phyloP scores from a whole-genome alignment of 2,329 filamentous ascomycete species.

The Stachybotrys elegans region DNA sequence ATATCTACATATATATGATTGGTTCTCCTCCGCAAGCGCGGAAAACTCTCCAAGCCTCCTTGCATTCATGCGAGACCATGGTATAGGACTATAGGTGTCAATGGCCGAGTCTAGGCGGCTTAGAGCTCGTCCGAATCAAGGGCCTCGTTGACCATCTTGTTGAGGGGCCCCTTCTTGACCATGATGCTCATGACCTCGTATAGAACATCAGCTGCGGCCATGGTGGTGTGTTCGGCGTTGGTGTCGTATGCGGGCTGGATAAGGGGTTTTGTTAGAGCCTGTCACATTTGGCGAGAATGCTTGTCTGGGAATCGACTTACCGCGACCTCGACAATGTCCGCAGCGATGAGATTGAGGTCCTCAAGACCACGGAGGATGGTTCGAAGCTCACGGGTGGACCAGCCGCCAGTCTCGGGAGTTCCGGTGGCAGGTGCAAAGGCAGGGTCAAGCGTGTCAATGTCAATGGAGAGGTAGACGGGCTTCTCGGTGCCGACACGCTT shows the following conservation, averaged over 20 bases:
- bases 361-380: conserved; percentile 68
- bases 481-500: conserved; percentile 68
- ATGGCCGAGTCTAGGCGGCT: too few relatives aligned
- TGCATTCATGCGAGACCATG: too few relatives aligned
- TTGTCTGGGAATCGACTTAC: conserved; percentile 13
- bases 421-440: conserved; percentile 74
- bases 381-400: conserved; percentile 67
- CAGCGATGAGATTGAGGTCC: conserved; percentile 62
- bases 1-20: too few relatives aligned
- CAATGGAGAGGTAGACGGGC: conserved; percentile 76
- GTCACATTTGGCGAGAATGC: not conserved
- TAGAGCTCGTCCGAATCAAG: conserved; percentile 10
- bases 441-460: conserved; percentile 80
- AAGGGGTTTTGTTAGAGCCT: not conserved
- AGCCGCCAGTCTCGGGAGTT: conserved; percentile 71
- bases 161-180: conserved; percentile 72
- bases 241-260: conserved; percentile 65
- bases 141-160: conserved; percentile 32
- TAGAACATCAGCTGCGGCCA: conserved; percentile 64
- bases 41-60: too few relatives aligned
- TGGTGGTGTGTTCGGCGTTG: conserved; percentile 68
- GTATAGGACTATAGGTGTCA: too few relatives aligned
- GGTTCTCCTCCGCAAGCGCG: too few relatives aligned
- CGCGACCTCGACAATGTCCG: conserved; percentile 66
- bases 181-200: conserved; percentile 79